Evolutionary conservation across 768 basidiomycete species (phyloP).

Genomic region (Auriscalpium microsporum): DNA sequence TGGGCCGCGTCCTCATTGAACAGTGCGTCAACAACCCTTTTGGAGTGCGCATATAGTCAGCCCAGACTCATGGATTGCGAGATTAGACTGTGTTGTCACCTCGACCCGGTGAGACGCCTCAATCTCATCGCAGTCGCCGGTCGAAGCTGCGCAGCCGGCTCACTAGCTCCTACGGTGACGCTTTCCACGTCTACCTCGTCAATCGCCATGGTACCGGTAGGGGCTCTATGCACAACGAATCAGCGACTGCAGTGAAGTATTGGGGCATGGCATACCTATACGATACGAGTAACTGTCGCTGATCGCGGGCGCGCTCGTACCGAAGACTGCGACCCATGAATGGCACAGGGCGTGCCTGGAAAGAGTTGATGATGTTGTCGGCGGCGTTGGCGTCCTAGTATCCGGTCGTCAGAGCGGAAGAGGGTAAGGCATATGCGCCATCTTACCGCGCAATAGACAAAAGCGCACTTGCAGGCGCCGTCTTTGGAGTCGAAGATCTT

Average conservation of each 20-base stretch:
- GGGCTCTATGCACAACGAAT: neutral
- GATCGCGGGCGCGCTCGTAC: conserved; percentile 71
- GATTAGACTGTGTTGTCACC: no score
- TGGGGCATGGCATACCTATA: conserved; percentile 41
- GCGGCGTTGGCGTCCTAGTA: conserved; percentile 51
- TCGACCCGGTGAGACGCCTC: neutral
- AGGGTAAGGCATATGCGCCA: no score
- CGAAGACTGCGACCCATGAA: conserved; percentile 70
- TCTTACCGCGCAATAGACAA: conserved; percentile 69
- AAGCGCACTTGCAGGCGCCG: conserved; percentile 58
- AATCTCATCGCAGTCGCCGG: neutral
- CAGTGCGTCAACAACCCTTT: no score
- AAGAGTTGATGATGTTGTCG: conserved; percentile 46
- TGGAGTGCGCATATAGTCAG: no score
- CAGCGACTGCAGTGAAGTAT: no score
- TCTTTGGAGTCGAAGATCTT: conserved; percentile 68
- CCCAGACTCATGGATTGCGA: no score
- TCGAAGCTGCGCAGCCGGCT: neutral
- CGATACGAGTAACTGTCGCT: conserved; percentile 65
- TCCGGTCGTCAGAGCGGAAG: neutral
- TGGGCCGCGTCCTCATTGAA: no score
- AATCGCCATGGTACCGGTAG: neutral
- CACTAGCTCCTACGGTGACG: no score
- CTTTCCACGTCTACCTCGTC: no score
- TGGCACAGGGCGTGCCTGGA: conserved; percentile 49